These are phyloP conservation scores for Cladorrhinum sp. DNA, from an alignment of 2,329 filamentous ascomycete genomes.

Conservation along the genomic window DNA sequence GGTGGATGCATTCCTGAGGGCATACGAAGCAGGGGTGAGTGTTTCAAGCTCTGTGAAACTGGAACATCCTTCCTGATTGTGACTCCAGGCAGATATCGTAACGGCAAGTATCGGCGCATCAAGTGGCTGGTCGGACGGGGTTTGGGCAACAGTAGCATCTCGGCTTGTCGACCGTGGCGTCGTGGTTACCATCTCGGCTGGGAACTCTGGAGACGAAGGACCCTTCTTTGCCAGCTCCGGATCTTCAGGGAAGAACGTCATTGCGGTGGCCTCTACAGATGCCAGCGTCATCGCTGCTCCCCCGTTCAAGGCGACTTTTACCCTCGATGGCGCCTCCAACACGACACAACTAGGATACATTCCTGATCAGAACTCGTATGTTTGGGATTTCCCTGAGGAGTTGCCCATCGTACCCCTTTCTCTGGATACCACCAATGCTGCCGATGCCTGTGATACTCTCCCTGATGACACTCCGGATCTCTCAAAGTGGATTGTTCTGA, in stretches of 20 bases:
- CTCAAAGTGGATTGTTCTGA: constrained; percentile 39
- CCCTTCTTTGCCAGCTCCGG: constrained; percentile 40
- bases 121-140: constrained; percentile 22
- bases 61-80: neutral
- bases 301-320: constrained; percentile 19
- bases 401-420: constrained; percentile 28
- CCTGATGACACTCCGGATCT: constrained; percentile 39
- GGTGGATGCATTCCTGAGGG: constrained; percentile 37
- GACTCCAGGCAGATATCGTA: constrained; percentile 34
- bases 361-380: constrained; percentile 2
- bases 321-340: constrained; percentile 17
- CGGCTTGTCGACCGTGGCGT: constrained; percentile 44
- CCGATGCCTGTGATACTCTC: constrained; percentile 40
- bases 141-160: constrained; percentile 37
- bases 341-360: constrained; percentile 5
- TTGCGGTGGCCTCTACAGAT: constrained; percentile 43
- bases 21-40: constrained; percentile 28
- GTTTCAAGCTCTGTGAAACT: neutral
- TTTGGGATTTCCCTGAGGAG: constrained; percentile 20
- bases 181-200: constrained; percentile 40
- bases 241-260: constrained; percentile 40
- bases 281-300: constrained; percentile 21
- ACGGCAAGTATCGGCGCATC: constrained; percentile 36
- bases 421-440: constrained; percentile 20
- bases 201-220: constrained; percentile 43